Base-by-base conservation (phyloP, 805 yeast species). In the Kuraishia capsulata region DNA sequence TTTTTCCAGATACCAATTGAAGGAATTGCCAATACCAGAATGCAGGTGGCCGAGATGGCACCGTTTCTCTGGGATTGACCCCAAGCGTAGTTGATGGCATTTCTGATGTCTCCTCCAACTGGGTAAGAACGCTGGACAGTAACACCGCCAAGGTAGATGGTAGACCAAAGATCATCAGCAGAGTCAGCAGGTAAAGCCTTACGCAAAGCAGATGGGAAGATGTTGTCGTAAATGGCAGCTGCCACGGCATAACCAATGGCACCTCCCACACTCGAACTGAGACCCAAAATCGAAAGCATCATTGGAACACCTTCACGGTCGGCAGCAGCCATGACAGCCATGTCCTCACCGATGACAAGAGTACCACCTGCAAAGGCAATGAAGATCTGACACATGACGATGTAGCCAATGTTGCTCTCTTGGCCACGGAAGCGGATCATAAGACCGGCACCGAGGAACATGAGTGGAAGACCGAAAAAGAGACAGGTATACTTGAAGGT, bases 221-320 rank as follows among this genome's bases (percentile, higher is more conserved):
- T 44, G 41, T 52, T 46, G 42, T 50, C 49, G 57, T 62, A 59
- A 32, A 67, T 53, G 24, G 69, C 64, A 46, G 61, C 63, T 17
- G 64, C 50, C 36, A 65, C 54, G 5, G 70, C 66, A 35, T 53
- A 38, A 24, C 70, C 71, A 35, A 65, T 54, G 16, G 67, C 61
- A 31, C 51, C 51, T 41, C 69, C 71, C 42, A 65, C 56, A 16
- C 52, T 44, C 5, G 59, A 46, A 52, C 56, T 57, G 35, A 65
- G 47, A 14, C 54, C 49, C 29, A 64, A 42, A 18, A 66, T 36
- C 0, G 68, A 53, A 34, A 67, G 59, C 39, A 59, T 58, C 42
- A 59, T 46, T n/a, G 71, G 64, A 39, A 63, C 53, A 48, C 63
- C 68, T 36, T 63, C 64, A 43, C 59, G 63, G 33, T 65, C 65